Evolutionary conservation across 208 protist genomes (phyloP), one percentile per base, ranked within the genome.

Genomic region (Trichomonas tenax): DNA sequence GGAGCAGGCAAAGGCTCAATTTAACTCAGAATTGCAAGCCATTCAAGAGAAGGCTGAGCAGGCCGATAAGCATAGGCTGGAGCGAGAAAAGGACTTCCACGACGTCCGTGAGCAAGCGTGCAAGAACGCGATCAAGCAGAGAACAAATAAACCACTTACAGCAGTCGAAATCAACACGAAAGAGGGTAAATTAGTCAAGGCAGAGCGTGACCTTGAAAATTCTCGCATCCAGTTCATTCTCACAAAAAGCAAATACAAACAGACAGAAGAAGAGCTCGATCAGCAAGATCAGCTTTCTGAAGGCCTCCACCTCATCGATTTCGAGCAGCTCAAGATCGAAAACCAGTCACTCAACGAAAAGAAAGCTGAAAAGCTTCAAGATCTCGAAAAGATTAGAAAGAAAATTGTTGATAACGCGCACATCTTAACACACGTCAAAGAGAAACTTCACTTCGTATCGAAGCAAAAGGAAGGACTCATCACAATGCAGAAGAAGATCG

Each of bases 251-350:
- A 48, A 51, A 51, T 40, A 93, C 98, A 88, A 97, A 97, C 72
- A 98, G 97, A 95, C 97, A 99, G 89, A 97, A 98, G 89, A 44
- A 72, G 82, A 95, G 63, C 26, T 98, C n/a, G 97, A 96, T 26
- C 97, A 98, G 88, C 97, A 98, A 8, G 97, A 98, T 63, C 96
- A 98, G 51, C 97, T 98, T 63, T 97, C 98, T 82, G 98, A 97
- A 82, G 96, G 96, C n/a, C 98, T 99, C 97, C 98, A 99, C 96
- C 97, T 99, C 14, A 99, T 99, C 96, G 99, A 99, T 97, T 99
- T 99, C 97, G 99, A 99, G 97, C 99, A 99, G 97, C 98, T 99
- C 17, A 99, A 99, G 96, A 99, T 99, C 86, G 99, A 99, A 96
- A 99, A 99, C 97, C 98, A 98, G 21, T 99, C 98, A 89, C 98